Base-by-base conservation (phyloP, 768 basidiomycete species). In the Gymnopilus dilepis region DNA sequence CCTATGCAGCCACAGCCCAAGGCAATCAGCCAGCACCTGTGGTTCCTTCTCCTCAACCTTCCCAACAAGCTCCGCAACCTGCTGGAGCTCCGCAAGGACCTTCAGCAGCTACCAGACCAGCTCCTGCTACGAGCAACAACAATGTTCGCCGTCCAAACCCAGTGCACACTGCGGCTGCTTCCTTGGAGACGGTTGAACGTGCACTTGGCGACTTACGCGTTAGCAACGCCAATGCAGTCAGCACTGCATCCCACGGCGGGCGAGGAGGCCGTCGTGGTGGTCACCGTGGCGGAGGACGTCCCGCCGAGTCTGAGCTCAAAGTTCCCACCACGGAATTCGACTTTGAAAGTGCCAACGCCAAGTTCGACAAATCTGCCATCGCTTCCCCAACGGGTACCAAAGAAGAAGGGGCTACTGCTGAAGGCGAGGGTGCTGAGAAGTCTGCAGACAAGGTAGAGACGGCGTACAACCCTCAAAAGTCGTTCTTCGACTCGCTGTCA, bases 291-390 rank as follows among this genome's bases (percentile, higher is more conserved):
- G 70, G 67, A 12, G 60, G 58, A 31, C 60, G 69, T 19, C 55
- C 53, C 4, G 42, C 52, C 54, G 70, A 60, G 22, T 66, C 71
- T 3, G 75, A 76, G 57, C 75, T 92, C 58, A 87, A 87, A 53
- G 89, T 94, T 0, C 93, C 92, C 0, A 71, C 80, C 1, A 87
- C 86, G 0, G 93, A 94, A 72, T 95, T 94, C 70, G 93, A 95
- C 76, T 95, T 95, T 72, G 78, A 84, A 72, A 82, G 81, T 58
- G 84, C 85, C 57, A 95, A 94, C 66, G 89, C 89, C 3, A 86
- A 86, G 55, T 95, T 95, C 66, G 91, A 94, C 77, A 94, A 94
- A 73, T 77, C 84, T 9, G 13, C 59, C 86, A 38, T 77, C 73
- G 47, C 26, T 9, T 40, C 77, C 54, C 63, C 31, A 22, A 72